A percentile compares a stretch with the other conserved stretches of the same genome.
Conservation (phyloP, 306 rosid genomes). For the Spatholobus suberectus region DNA sequence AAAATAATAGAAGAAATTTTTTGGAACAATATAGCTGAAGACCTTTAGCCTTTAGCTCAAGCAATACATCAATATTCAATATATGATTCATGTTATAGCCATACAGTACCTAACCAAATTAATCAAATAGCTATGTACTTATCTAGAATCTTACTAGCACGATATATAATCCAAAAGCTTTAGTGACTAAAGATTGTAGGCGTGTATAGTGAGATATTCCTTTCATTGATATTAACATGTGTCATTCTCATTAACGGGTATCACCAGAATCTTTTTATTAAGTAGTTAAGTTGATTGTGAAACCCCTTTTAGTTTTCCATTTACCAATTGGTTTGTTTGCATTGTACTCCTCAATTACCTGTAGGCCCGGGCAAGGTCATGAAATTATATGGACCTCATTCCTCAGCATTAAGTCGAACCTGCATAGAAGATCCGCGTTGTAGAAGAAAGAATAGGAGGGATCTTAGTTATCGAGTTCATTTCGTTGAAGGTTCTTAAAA, state of each 20-base stretch:
- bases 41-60: background rate
- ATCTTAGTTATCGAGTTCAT: background rate
- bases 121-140: background rate
- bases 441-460: background rate
- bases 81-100: background rate
- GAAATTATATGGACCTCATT: background rate
- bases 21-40: background rate
- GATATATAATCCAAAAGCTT: background rate
- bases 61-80: background rate
- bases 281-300: background rate
- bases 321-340: background rate
- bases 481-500: conserved; percentile 12
- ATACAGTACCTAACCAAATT: background rate
- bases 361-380: background rate
- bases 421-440: background rate
- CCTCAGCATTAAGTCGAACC: background rate
- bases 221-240: background rate
- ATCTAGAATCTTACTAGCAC: background rate
- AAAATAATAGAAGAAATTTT: no score
- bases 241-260: background rate
- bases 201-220: background rate
- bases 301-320: background rate
- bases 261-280: background rate
- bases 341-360: background rate
- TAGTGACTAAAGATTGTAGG: background rate